phyloP scores from a whole-genome alignment of 345 rosid genomes.

The Kernera saxatilis region DNA sequence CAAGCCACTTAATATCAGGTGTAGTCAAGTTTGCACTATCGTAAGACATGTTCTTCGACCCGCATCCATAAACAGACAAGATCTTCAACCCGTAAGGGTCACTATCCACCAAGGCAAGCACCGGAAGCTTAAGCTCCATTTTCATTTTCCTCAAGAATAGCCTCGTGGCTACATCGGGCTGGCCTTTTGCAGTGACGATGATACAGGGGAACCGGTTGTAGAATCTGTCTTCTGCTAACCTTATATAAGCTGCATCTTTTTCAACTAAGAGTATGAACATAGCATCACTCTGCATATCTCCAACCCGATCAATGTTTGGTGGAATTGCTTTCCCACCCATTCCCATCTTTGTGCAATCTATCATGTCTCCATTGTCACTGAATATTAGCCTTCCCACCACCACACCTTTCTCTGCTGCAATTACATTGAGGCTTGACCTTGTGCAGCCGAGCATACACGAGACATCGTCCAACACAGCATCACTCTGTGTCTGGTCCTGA shows the following conservation, averaged over 20 bases:
- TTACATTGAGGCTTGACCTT: conserved; percentile 84
- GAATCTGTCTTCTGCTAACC: conserved; percentile 92
- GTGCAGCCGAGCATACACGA: conserved; percentile 95
- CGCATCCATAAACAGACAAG: conserved; percentile 90
- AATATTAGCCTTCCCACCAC: conserved; percentile 90
- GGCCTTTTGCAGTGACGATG: conserved; percentile 92
- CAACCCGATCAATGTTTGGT: conserved; percentile 88
- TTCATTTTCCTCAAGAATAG: conserved; percentile 93
- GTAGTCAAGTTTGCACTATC: conserved; percentile 95
- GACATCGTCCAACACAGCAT: conserved; percentile 79
- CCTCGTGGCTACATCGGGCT: conserved; percentile 96
- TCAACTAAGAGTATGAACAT: conserved; percentile 77
- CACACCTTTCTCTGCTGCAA: conserved; percentile 92
- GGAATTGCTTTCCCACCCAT: conserved; percentile 99
- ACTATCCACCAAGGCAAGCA: conserved; percentile 91
- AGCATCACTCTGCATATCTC: conserved; percentile 94
- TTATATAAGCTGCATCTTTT: conserved; percentile 91
- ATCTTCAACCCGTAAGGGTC: conserved; percentile 95
- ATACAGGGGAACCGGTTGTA: conserved; percentile 94
- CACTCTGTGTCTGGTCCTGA: conserved; percentile 96
- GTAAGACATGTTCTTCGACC: conserved; percentile 97
- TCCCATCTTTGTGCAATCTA: conserved; percentile 96
- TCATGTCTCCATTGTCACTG: conserved; percentile 97
- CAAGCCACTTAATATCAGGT: conserved; percentile 94
- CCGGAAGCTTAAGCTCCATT: conserved; percentile 84